Evolutionary conservation across 2,329 filamentous ascomycete species (phyloP).

Genomic region (Phoma sp.): DNA sequence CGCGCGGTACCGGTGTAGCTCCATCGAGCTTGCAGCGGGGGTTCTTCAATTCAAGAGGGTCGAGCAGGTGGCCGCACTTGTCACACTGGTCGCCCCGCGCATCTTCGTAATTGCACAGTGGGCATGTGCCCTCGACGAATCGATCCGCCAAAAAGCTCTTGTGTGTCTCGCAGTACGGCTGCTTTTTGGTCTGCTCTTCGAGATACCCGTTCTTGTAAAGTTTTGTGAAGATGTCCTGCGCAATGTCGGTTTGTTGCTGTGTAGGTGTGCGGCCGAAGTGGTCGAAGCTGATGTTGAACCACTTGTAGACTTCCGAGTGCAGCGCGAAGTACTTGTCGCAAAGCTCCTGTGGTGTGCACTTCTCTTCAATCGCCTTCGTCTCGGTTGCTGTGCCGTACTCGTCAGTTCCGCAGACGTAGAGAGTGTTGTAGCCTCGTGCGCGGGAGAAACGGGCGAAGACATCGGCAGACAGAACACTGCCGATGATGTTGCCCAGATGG

Average conservation of each 20-base stretch:
- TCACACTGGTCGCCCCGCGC: constrained; percentile 63
- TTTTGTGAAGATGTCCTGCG: constrained; percentile 87
- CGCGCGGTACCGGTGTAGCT: constrained; percentile 76
- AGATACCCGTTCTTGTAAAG: constrained; percentile 89
- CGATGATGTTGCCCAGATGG: constrained; percentile 68
- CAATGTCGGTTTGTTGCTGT: constrained; percentile 86
- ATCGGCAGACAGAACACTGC: constrained; percentile 79
- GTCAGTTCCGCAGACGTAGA: constrained; percentile 88
- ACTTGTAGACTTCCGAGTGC: constrained; percentile 90
- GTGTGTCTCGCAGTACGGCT: constrained; percentile 86
- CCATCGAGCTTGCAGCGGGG: constrained; percentile 92
- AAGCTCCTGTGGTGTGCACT: constrained; percentile 79
- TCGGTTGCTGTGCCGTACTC: constrained; percentile 97
- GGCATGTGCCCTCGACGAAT: constrained; percentile 82
- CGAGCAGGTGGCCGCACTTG: constrained; percentile 57
- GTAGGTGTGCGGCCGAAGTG: constrained; percentile 95
- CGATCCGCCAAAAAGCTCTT: constrained; percentile 58
- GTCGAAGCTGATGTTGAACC: constrained; percentile 95
- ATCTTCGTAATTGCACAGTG: constrained; percentile 67
- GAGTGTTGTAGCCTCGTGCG: constrained; percentile 77
- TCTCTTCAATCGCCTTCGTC: constrained; percentile 91
- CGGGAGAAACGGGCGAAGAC: constrained; percentile 79
- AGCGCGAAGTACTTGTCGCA: constrained; percentile 93
- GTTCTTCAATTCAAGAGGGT: constrained; percentile 57
- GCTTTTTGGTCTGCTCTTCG: constrained; percentile 83